Base-by-base conservation (phyloP, 2,329 filamentous ascomycete species). In the Exophiala sp. region DNA sequence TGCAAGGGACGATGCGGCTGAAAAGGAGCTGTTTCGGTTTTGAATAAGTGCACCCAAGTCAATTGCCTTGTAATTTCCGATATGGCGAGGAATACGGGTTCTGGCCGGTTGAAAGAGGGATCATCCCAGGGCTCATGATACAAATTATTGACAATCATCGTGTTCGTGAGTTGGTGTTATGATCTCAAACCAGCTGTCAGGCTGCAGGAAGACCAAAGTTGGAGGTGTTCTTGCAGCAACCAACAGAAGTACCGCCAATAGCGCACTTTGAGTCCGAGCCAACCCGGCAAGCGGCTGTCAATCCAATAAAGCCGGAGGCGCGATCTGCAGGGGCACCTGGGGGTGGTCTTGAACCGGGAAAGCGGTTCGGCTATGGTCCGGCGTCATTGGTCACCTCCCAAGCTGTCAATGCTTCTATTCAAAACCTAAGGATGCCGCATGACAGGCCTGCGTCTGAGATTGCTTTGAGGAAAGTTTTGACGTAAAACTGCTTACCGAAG, bases 281-380 rank as follows among this genome's bases (percentile, higher is more conserved):
- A 48, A 48, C 54, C 54, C 38, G 44, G 48, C 48, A 48, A 52
- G 43, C 36, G 50, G 39, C 41, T 48, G 55, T 50, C 51, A 52
- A 35, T n/a, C 21, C 24, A 50, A 39, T 47, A n/a, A 42, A 55
- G 50, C 45, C 21, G 47, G 35, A 18, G 46, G 51, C 39, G 47
- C 57, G 57, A 59, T 59, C 57, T 56, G 57, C 57, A 59, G 57
- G 57, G 57, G 57, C 57, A 56, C 14, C 47, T 51, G 46, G 36
- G 45, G 45, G 39, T 12, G 10, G 39, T 14, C 43, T 52, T 36
- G 43, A 56, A 51, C 52, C 46, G 35, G 53, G 39, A 46, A 51
- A 33, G 49, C 47, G 50, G 50, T 48, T 59, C 57, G 57, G 35
- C 41, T 56, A 56, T 35, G 53, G 41, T 38, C 41, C 6, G n/a